Evolutionary conservation across 192 early-diverging fungal species (phyloP).

Genomic region (Oehlia diaphana): DNA sequence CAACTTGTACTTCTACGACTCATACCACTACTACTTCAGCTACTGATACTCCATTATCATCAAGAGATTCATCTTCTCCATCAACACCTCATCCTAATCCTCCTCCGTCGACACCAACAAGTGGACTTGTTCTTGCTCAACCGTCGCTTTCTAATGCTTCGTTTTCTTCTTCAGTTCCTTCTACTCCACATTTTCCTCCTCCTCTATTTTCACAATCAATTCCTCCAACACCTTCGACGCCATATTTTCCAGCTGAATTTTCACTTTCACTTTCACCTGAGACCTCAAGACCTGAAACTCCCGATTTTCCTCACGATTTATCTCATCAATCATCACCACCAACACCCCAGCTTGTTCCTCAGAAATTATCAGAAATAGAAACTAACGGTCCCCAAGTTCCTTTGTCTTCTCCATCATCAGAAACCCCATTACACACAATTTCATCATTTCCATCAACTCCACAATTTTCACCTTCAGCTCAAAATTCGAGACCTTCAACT

Average conservation of each 20-base stretch:
- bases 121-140: background rate
- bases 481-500: background rate
- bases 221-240: conserved; percentile 1
- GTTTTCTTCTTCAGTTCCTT: background rate
- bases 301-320: background rate
- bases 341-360: background rate
- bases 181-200: background rate
- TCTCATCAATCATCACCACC: background rate
- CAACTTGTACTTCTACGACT: background rate
- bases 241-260: conserved; percentile 15
- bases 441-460: background rate
- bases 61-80: background rate
- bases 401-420: background rate
- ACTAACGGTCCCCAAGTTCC: background rate
- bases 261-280: background rate
- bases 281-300: background rate
- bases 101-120: conserved; percentile 7
- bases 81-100: conserved; percentile 7
- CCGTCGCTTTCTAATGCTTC: background rate
- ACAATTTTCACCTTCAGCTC: background rate
- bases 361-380: background rate
- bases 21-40: background rate
- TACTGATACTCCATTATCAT: conserved; percentile 10
- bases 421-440: background rate
- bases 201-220: background rate